A percentile compares a stretch with the other conserved stretches of the same genome.
Evolutionary conservation across 2,329 filamentous ascomycete species (phyloP).

Genomic region (Aspergillus sp.): DNA sequence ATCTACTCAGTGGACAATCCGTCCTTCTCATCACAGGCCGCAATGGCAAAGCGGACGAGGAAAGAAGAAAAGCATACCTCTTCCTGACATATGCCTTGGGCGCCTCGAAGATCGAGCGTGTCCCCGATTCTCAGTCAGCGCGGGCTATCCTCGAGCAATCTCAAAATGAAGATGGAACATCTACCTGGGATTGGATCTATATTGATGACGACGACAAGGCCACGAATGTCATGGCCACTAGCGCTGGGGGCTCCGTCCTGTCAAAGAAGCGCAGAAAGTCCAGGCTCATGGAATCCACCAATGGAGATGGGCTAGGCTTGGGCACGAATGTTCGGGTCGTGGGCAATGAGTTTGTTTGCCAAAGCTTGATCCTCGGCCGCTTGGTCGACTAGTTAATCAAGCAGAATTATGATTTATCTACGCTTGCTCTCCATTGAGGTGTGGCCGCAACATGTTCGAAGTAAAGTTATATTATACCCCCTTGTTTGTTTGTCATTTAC

Average conservation of each 20-base stretch:
- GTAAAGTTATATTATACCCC: background rate
- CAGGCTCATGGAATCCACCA: constrained; percentile 27
- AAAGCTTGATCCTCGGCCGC: constrained; percentile 86
- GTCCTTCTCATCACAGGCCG: constrained; percentile 75
- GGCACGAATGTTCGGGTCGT: constrained; percentile 66
- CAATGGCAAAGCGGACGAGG: constrained; percentile 61
- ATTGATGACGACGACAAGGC: constrained; percentile 68
- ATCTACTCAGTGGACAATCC: constrained; percentile 65
- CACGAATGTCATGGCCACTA: constrained; percentile 51
- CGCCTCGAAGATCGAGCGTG: constrained; percentile 67
- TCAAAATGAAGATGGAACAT: constrained; percentile 46
- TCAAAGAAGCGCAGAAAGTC: constrained; percentile 53
- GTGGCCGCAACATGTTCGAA: background rate
- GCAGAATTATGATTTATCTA: background rate
- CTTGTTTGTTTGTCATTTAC: background rate
- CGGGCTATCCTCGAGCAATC: constrained; percentile 60
- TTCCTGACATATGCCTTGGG: constrained; percentile 82
- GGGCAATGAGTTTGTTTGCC: constrained; percentile 84
- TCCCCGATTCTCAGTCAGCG: constrained; percentile 68
- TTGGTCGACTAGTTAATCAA: constrained; percentile 64
- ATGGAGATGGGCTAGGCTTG: constrained; percentile 38
- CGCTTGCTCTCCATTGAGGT: background rate
- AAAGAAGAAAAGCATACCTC: constrained; percentile 72
- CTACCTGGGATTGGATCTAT: constrained; percentile 76
- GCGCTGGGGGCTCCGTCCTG: constrained; percentile 28